Conservation (phyloP, 2,329 filamentous ascomycete species). For the Dactylellina parvicollis region DNA sequence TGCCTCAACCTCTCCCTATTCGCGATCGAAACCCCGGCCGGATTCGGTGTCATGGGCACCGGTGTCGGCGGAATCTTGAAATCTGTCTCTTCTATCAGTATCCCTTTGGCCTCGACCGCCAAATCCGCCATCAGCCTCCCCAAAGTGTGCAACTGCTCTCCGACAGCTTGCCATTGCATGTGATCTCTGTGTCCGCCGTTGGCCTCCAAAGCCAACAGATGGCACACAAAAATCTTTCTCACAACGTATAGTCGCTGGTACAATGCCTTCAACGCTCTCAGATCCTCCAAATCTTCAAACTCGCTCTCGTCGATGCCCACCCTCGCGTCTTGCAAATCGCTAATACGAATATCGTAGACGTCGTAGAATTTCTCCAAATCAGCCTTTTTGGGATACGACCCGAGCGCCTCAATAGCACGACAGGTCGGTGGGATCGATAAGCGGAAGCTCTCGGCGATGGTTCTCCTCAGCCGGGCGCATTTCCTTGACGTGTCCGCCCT, state of each 20-base stretch:
- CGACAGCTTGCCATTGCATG: slow-evolving; percentile 78
- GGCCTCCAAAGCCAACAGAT: slow-evolving; percentile 85
- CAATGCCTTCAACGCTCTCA: slow-evolving; percentile 81
- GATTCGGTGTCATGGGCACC: slow-evolving; percentile 68
- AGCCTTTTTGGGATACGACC: slow-evolving; percentile 77
- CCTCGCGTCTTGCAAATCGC: slow-evolving; percentile 77
- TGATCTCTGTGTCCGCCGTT: slow-evolving; percentile 81
- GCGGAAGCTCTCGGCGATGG: slow-evolving; percentile 75
- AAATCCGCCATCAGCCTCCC: slow-evolving; percentile 71
- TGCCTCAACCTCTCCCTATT: slow-evolving; percentile 84
- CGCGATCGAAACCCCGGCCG: slow-evolving; percentile 60
- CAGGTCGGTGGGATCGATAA: slow-evolving; percentile 77
- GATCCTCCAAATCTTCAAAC: slow-evolving; percentile 78
- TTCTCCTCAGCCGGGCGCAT: slow-evolving; percentile 80
- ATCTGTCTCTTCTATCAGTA: slow-evolving; percentile 79
- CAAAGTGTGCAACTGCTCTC: slow-evolving; percentile 76
- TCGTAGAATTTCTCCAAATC: slow-evolving; percentile 94
- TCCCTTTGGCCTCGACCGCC: slow-evolving; percentile 72
- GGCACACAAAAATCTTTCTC: slow-evolving; percentile 86
- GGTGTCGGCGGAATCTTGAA: slow-evolving; percentile 69
- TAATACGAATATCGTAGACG: slow-evolving; percentile 80
- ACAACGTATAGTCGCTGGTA: slow-evolving; percentile 82
- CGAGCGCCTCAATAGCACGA: slow-evolving; percentile 74
- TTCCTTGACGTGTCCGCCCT: slow-evolving; percentile 80
- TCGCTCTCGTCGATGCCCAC: slow-evolving; percentile 72